Conservation (phyloP, 768 basidiomycete species). For the Pisolithus sp. region DNA sequence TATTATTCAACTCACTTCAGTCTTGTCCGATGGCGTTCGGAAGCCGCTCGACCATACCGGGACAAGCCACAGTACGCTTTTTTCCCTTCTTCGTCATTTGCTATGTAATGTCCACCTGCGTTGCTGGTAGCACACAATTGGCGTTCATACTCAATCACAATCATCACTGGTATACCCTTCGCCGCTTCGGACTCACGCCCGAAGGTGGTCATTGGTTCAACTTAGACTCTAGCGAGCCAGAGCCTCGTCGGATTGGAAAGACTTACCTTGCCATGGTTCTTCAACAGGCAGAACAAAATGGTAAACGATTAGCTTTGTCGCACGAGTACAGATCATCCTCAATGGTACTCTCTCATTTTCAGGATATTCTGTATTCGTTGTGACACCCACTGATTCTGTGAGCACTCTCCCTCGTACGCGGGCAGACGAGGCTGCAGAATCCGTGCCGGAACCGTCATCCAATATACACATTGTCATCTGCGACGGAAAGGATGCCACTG, state of each 20-base stretch:
- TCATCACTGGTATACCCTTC: slow-evolving; percentile 86
- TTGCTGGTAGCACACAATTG: slow-evolving; percentile 55
- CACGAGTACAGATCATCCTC: neutral
- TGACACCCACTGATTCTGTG: slow-evolving; percentile 53
- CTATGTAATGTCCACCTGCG: neutral
- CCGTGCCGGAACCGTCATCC: slow-evolving; percentile 50
- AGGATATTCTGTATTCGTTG: slow-evolving; percentile 82
- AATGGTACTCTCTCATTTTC: slow-evolving; percentile 7
- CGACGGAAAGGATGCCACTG: slow-evolving; percentile 5
- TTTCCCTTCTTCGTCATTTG: neutral
- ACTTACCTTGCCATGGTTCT: slow-evolving; percentile 82
- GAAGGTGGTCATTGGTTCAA: slow-evolving; percentile 78
- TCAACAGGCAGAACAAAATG: slow-evolving; percentile 81
- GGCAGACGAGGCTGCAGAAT: slow-evolving; percentile 65
- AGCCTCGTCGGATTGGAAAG: slow-evolving; percentile 79
- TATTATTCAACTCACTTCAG: slow-evolving; percentile 31
- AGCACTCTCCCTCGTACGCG: slow-evolving; percentile 55
- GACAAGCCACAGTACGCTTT: slow-evolving; percentile 65
- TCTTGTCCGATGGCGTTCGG: slow-evolving; percentile 79
- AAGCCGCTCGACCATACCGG: slow-evolving; percentile 73
- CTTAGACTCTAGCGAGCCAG: slow-evolving; percentile 65
- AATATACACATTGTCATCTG: slow-evolving; percentile 14
- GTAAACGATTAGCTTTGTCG: slow-evolving; percentile 31
- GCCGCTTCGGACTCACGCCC: slow-evolving; percentile 62
- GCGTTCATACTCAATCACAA: slow-evolving; percentile 84